Conservation (phyloP, 495 filamentous ascomycete species). For the Tuber melanosporum region DNA sequence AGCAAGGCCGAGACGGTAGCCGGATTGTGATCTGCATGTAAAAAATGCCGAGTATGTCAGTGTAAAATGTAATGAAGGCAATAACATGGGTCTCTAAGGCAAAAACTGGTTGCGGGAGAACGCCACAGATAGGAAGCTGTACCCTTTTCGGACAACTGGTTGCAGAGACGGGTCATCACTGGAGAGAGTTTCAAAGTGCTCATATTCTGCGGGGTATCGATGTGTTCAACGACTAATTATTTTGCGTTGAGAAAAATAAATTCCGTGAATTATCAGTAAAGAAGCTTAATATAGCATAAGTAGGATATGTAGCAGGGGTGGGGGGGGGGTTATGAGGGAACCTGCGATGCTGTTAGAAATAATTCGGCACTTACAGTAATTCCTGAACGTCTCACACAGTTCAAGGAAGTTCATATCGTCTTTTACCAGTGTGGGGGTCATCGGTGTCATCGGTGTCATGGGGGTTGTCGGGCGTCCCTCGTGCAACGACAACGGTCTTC, state of each 20-base stretch:
- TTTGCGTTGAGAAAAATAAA: conserved; percentile 14
- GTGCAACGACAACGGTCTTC: conserved; percentile 27
- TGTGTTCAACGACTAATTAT: conserved; percentile 37
- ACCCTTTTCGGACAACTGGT: conserved; percentile 31
- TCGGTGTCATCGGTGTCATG: conserved; percentile 17
- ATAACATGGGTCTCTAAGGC: conserved; percentile 15
- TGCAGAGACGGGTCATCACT: conserved; percentile 37
- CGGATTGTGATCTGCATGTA: conserved; percentile 35
- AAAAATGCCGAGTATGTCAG: not conserved
- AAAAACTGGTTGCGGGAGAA: conserved; percentile 7
- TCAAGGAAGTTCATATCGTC: conserved; percentile 39
- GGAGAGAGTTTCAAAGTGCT: conserved; percentile 33
- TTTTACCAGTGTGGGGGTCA: conserved; percentile 34
- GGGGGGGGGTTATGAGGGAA: not conserved
- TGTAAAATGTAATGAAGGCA: not conserved
- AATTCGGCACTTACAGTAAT: conserved; percentile 30
- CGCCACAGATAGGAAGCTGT: conserved; percentile 8
- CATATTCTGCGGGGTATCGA: conserved; percentile 37
- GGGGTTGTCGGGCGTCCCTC: conserved; percentile 23
- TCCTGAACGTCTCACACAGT: conserved; percentile 35
- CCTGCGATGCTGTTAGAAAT: not conserved
- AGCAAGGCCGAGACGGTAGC: conserved; percentile 39
- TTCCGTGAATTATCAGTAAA: not conserved
- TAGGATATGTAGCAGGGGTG: not conserved
- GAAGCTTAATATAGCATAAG: not conserved